These are phyloP conservation scores for Thuja plicata DNA, from an alignment of 83 land plant genomes.

Conservation along the genomic window DNA sequence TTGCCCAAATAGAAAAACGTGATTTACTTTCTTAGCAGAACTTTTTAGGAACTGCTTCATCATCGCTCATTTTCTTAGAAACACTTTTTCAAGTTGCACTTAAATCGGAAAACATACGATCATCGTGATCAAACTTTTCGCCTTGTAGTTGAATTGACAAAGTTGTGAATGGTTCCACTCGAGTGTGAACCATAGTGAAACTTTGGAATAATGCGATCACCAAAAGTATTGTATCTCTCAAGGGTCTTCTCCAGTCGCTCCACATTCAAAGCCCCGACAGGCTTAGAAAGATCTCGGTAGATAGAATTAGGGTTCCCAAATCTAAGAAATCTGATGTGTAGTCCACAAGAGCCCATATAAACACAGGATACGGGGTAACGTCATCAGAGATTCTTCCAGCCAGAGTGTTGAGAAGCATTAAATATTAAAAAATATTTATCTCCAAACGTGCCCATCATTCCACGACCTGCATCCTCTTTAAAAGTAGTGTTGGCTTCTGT, in stretches of 20 bases:
- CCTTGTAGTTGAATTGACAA: too few species aligned
- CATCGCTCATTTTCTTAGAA: too few species aligned
- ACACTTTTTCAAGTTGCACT: too few species aligned
- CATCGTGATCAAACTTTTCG: too few species aligned
- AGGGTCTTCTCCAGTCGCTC: conserved; percentile 77
- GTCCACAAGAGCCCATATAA: conserved; percentile 97
- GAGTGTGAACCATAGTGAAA: conserved; percentile 99
- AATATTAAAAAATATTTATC: conserved; percentile 99
- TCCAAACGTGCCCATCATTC: conserved; percentile 98
- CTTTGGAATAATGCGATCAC: conserved; percentile 95
- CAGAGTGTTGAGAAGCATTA: conserved; percentile 97
- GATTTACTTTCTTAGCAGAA: too few species aligned
- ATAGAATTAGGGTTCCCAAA: conserved; percentile 69
- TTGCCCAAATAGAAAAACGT: too few species aligned
- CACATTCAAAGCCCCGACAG: conserved; percentile 93
- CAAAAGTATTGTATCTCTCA: conserved; percentile 94
- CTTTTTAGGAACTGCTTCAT: too few species aligned
- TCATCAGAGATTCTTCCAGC: conserved; percentile 99
- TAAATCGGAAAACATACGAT: too few species aligned
- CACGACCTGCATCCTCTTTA: conserved; percentile 91
- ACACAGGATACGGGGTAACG: conserved; percentile 99
- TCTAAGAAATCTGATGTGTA: conserved; percentile 73
- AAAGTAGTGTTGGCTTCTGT: conserved; percentile 89
- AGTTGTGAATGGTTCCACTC: too few species aligned
- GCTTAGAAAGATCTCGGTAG: conserved; percentile 97